These are phyloP conservation scores for Capronia americana DNA, from an alignment of 2,329 filamentous ascomycete species.

Conservation along the genomic window DNA sequence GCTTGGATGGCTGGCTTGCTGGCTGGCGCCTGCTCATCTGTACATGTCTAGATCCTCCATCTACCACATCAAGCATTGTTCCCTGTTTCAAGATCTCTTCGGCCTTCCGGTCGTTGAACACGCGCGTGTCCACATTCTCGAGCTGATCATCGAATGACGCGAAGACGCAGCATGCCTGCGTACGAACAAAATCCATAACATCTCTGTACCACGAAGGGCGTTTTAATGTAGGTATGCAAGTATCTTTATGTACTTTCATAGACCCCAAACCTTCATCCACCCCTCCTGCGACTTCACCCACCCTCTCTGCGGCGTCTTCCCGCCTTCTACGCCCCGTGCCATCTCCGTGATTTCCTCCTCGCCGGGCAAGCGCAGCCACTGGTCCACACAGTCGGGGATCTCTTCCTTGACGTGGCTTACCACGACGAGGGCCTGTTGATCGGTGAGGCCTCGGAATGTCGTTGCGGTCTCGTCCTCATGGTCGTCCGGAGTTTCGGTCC, in stretches of 20 bases:
- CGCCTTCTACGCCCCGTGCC: slow-evolving; percentile 32
- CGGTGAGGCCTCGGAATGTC: slow-evolving; percentile 67
- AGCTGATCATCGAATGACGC: too few relatives aligned
- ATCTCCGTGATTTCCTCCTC: slow-evolving; percentile 39
- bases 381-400: slow-evolving; percentile 79
- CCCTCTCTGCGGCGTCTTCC: slow-evolving; percentile 24
- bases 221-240: neutral
- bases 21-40: neutral
- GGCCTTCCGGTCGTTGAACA: neutral
- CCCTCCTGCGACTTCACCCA: slow-evolving; percentile 33
- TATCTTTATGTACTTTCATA: slow-evolving; percentile 14
- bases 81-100: neutral
- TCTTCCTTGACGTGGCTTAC: slow-evolving; percentile 92
- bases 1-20: neutral
- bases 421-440: slow-evolving; percentile 82
- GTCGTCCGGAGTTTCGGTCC: neutral
- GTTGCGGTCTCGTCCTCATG: neutral
- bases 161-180: neutral
- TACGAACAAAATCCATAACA: neutral
- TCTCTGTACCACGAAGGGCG: neutral
- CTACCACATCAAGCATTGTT: neutral
- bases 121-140: neutral
- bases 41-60: neutral
- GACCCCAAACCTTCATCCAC: slow-evolving; percentile 39
- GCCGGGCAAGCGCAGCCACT: slow-evolving; percentile 81